These are phyloP conservation scores for Mycocalia duriaeana DNA, from an alignment of 1,284 basidiomycete species.

Conservation along the genomic window DNA sequence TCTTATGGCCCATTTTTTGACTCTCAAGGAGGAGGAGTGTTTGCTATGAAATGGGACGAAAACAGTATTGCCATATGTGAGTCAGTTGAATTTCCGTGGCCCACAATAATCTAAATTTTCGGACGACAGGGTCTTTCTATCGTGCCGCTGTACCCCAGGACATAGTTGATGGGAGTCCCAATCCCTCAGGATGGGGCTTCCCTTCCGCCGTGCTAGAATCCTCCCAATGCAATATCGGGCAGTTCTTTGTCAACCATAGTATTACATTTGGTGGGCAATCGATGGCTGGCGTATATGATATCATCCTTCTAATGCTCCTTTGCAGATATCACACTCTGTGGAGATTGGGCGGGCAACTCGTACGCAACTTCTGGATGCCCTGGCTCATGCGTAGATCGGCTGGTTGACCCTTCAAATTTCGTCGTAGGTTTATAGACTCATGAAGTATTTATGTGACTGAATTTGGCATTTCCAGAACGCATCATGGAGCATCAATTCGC, in stretches of 20 bases:
- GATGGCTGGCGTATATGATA: constrained; percentile 51
- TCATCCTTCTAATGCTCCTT: constrained; percentile 6
- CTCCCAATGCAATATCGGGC: constrained; percentile 51
- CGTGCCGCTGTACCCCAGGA: constrained; percentile 67
- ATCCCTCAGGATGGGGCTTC: constrained; percentile 55
- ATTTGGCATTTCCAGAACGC: constrained; percentile 26
- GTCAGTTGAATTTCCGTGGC: constrained; percentile 19
- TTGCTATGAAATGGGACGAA: constrained; percentile 77
- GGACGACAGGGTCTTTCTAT: constrained; percentile 61
- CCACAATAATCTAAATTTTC: neutral
- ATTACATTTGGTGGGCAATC: constrained; percentile 31
- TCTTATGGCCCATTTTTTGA: constrained; percentile 74
- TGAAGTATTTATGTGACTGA: constrained; percentile 4
- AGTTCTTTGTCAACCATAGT: constrained; percentile 36
- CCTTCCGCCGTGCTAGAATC: constrained; percentile 60
- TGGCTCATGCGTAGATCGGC: constrained; percentile 59
- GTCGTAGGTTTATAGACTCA: constrained; percentile 35
- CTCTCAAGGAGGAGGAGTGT: constrained; percentile 67
- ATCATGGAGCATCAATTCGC: constrained; percentile 35
- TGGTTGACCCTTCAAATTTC: constrained; percentile 69
- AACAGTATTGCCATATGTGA: constrained; percentile 67
- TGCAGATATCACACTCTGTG: constrained; percentile 78
- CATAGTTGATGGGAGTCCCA: constrained; percentile 48
- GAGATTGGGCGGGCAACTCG: constrained; percentile 79
- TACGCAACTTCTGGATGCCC: constrained; percentile 70